Evolutionary conservation across 169 alveolate species (phyloP), one percentile per base, ranked within the genome.

Genomic region (Plasmodium sp.): DNA sequence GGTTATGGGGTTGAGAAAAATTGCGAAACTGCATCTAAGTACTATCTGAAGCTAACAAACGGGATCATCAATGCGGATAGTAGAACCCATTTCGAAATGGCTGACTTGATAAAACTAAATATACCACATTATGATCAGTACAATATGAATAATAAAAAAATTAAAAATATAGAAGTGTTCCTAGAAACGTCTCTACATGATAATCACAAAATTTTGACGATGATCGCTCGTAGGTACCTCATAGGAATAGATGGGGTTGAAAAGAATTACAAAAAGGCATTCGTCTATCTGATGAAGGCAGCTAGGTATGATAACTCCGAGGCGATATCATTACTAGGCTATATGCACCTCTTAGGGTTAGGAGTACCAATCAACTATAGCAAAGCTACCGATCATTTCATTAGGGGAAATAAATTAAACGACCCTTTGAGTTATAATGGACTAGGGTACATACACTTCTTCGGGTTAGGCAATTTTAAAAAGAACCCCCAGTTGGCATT

Each of bases 381-480:
- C 41, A 88, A 79, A 77, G 94, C 94, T 5, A 31, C 34, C 4
- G 88, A 88, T 54, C 79, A 88, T 88, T 88, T 88, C 79, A 79
- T 88, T 16, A 54, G 74, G 48, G 94, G 94, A 10, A 88, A 88
- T 22, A 88, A 88, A 79, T 79, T 88, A 58, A 88, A 88, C n/a
- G 94, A 88, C 62, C 56, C 94, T 12, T 62, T 88, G 48, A 88
- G 94, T 88, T 39, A 56, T 88, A 88, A 88, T 45, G 94, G 94
- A 33, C 58, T 88, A 58, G 94, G 94, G 9, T 88, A 88, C 79
- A 88, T 88, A 84, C 88, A 88, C 34, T 88, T 88, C 82, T 88
- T 88, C 34, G 94, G 88, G 2, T 88, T 88, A 51, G 94, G 94
- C 1, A 79, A 22, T 22, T 79, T 79, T 79, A 88, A 62, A 79